Base-by-base conservation (phyloP, 2,329 filamentous ascomycete species). In the Fusarium sp. region DNA sequence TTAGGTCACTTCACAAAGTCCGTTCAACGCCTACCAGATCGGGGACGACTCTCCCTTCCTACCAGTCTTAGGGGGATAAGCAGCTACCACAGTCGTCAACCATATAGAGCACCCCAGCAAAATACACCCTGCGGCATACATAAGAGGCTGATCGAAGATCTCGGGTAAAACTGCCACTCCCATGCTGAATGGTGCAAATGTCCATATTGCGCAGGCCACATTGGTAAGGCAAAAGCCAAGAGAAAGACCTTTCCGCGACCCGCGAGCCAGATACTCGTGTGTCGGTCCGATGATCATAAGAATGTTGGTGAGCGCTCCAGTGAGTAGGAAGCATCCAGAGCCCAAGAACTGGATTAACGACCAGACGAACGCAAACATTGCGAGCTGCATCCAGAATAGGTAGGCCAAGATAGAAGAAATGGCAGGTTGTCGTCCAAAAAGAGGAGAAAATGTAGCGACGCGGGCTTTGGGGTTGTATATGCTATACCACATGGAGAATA, bases 171-270 rank as follows among this genome's bases (percentile, higher is more conserved):
- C 24, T 1, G 20, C 13, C 1, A n/a, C 47, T 4, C 56, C 52
- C 20, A 65, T 44, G 2, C 65, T 44, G 12, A 58, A 69, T 1
- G 67, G 61, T 3, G 65, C 46, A 18, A 69, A 70, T 4, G 57
- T 65, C 34, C 44, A 65, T 10, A 59, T 25, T 0, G 16, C 37
- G 3, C 61, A 56, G 4, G 54, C 18, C 1, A 66, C 55, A 16
- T 65, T 70, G 3, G 49, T 41, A 4, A 69, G 48, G 12, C 51
- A 65, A 18, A 59, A 62, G 2, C 57, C 61, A 4, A 69, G 30
- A 0, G 60, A 37, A 0, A 70, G 49, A 1, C 57, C 61, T 0
- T 57, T 40, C 18, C 65, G 20, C 5, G 61, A 70, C 0, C 61
- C 61, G 7, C 65, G 65, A 1, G 29, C 16, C 0, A 70, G 16